phyloP scores from a whole-genome alignment of 2,329 filamentous ascomycete genomes.

The Alternaria novae-zelandiae region DNA sequence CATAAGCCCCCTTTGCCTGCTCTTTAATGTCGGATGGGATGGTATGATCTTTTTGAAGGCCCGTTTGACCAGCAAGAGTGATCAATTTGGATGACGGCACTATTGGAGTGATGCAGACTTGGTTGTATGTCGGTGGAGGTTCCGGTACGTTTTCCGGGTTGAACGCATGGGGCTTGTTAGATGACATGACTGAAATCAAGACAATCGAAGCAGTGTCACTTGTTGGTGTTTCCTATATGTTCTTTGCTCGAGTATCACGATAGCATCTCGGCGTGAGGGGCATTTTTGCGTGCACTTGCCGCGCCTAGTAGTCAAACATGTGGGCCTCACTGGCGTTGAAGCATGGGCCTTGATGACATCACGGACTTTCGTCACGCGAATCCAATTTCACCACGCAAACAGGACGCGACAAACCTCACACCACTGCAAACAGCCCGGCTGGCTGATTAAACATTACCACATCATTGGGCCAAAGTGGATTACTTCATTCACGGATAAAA shows the following conservation, averaged over 20 bases:
- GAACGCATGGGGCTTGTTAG: conserved; percentile 37
- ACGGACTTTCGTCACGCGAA: conserved; percentile 1
- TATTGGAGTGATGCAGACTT: conserved; percentile 40
- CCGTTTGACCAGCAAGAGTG: conserved; percentile 43
- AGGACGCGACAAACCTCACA: not conserved
- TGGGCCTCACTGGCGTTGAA: conserved; percentile 1
- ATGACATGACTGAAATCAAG: not conserved
- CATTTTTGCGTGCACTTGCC: not conserved
- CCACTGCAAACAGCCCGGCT: not conserved
- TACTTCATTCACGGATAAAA: not conserved
- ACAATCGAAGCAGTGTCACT: not conserved
- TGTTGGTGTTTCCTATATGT: not conserved
- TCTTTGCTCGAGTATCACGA: not conserved
- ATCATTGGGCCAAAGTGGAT: conserved; percentile 6
- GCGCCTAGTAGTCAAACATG: not conserved
- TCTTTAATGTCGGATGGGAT: conserved; percentile 24
- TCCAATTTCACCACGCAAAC: not conserved
- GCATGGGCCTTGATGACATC: conserved; percentile 9
- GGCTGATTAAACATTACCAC: conserved; percentile 7
- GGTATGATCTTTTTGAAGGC: conserved; percentile 17
- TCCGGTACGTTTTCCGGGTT: conserved; percentile 35
- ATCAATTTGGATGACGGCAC: conserved; percentile 37
- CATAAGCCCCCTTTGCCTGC: conserved; percentile 41
- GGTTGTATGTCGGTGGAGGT: conserved; percentile 40
- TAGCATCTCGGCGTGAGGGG: conserved; percentile 6